Evolutionary conservation across 257 asterid genomes (phyloP).

Genomic region (Gardenia jasminoides): DNA sequence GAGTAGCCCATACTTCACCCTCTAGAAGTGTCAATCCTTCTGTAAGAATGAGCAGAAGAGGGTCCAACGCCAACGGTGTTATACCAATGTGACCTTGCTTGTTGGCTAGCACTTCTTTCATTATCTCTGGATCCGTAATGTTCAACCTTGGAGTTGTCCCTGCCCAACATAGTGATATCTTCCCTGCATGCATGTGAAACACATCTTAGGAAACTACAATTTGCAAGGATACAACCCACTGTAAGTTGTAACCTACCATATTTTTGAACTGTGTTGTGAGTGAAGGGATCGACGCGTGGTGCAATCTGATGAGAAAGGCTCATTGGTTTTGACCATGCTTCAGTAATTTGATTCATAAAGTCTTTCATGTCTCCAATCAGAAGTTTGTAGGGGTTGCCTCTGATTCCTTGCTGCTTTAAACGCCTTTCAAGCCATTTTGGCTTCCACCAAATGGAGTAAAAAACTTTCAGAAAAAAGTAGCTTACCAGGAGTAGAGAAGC

Average conservation of each 20-base stretch:
- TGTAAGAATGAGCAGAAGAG: constrained; percentile 34
- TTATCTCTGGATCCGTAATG: constrained; percentile 45
- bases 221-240: neutral
- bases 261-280: constrained; percentile 31
- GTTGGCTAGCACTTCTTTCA: constrained; percentile 46
- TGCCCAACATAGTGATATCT: constrained; percentile 40
- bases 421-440: constrained; percentile 45
- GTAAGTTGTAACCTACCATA: constrained; percentile 31
- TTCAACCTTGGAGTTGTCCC: constrained; percentile 46
- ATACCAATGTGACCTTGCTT: constrained; percentile 41
- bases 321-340: constrained; percentile 55
- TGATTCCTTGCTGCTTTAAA: constrained; percentile 41
- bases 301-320: constrained; percentile 44
- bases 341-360: constrained; percentile 26
- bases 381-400: constrained; percentile 45
- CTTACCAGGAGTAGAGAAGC: constrained; percentile 21
- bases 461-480: constrained; percentile 26
- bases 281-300: constrained; percentile 51
- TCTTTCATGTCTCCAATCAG: constrained; percentile 48
- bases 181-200: constrained; percentile 30
- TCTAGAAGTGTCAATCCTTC: constrained; percentile 44
- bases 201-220: neutral
- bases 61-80: constrained; percentile 33
- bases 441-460: constrained; percentile 34
- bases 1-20: constrained; percentile 50